Percentiles rank a stretch among this genome's conserved stretches.
These are phyloP conservation scores for Xylaria arbuscula DNA, from an alignment of 2,329 filamentous ascomycete genomes.

Conservation along the genomic window DNA sequence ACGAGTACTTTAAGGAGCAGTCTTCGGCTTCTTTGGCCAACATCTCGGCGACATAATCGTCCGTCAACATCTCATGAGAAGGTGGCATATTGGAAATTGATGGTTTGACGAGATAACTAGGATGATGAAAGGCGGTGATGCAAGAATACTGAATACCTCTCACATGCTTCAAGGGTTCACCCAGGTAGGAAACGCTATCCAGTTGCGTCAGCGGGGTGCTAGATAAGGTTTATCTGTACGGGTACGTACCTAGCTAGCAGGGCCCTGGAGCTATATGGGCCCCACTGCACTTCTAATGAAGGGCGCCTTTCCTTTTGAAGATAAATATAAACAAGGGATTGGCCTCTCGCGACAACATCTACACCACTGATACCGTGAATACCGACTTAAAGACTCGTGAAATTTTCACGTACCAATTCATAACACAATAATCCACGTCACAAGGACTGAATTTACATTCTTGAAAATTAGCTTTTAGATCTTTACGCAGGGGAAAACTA, in stretches of 20 bases:
- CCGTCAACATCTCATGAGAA: constrained; percentile 65
- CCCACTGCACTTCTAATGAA: neutral
- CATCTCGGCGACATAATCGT: constrained; percentile 84
- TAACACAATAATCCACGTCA: neutral
- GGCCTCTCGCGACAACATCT: neutral
- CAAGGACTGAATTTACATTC: neutral
- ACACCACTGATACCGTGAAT: neutral
- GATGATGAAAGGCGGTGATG: neutral
- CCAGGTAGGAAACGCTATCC: neutral
- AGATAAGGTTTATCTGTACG: neutral
- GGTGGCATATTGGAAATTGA: constrained; percentile 41
- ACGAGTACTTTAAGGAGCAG: constrained; percentile 77
- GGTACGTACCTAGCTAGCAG: neutral
- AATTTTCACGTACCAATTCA: neutral
- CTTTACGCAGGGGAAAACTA: constrained; percentile 18
- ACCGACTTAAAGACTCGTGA: neutral
- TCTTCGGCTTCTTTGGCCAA: constrained; percentile 82
- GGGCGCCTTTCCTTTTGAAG: constrained; percentile 46
- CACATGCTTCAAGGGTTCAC: constrained; percentile 1
- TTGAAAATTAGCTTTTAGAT: neutral
- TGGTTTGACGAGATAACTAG: neutral
- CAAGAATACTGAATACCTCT: neutral
- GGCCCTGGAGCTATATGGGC: neutral
- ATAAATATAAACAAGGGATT: constrained; percentile 55
- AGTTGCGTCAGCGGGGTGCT: constrained; percentile 35